Base-by-base conservation (phyloP, 2,329 filamentous ascomycete species). In the Blastomyces silverae region DNA sequence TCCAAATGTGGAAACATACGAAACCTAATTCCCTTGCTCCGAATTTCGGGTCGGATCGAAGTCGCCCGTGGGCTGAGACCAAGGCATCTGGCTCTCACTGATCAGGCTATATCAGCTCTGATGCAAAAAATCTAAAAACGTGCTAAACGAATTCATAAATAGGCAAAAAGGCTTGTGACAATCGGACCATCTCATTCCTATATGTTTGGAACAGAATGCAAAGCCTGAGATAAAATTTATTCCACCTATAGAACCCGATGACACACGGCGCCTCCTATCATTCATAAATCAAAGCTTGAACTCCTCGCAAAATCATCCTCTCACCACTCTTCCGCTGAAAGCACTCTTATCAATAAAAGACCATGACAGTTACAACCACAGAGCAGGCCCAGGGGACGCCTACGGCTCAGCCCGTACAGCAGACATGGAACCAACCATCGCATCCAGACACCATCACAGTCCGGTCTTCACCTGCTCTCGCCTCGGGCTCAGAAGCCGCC, bases 341-440 rank as follows among this genome's bases (percentile, higher is more conserved):
- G 11, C 37, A 31, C 7, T 5, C 58, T 15, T 34, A 15, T 25
- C 1, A 25, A 39, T 39, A 39, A 13, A 31, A 20, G 20, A 62
- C 17, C 52, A 66, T 68, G 65, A 64, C 59, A 10, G n/a, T 66
- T 28, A 42, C 60, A 64, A 57, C 61, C 42, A 56, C 63, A 44
- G 64, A 62, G 50, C 31, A 22, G 11, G 13, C 44, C 28, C 58
- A 61, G 58, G 28, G n/a, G n/a, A 22, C 22, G 7, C 44, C 58
- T 37, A 34, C 2, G 44, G 44, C 46, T n/a, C 37, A 63, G 22
- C 64, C 64, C 22, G 34, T 67, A 34, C 46, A 62, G 39, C 60
- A 60, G 56, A 67, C 61, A 22, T 67, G 67, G 67, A 50, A 62
- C 37, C 67, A 68, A 31, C 66, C 68, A 13, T 68, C 68, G 6